Conservation (phyloP, 768 basidiomycete genomes). For the Auriscalpium orientale region DNA sequence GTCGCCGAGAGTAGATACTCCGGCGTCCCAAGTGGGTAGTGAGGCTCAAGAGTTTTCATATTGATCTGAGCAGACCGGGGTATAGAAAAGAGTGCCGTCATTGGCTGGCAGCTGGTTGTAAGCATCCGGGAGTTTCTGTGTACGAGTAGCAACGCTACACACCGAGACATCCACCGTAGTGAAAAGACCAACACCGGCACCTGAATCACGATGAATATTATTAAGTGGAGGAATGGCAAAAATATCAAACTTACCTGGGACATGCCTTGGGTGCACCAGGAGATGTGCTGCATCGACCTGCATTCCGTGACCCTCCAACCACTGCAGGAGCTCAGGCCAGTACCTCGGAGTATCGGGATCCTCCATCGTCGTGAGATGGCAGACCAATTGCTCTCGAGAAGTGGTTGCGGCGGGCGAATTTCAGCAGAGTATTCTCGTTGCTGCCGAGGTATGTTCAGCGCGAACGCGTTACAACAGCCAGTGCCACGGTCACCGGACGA, state of each 20-base stretch:
- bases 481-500: too few species aligned
- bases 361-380: too few species aligned
- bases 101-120: background rate
- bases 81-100: conserved; percentile 48
- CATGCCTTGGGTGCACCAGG: conserved; percentile 40
- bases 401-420: too few species aligned
- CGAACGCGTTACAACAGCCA: too few species aligned
- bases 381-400: too few species aligned
- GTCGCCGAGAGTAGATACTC: conserved; percentile 42
- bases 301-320: conserved; percentile 13
- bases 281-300: conserved; percentile 29
- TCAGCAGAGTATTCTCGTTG: too few species aligned
- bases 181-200: conserved; percentile 67
- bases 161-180: conserved; percentile 37
- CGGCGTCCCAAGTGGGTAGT: conserved; percentile 38
- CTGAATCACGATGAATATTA: conserved; percentile 23
- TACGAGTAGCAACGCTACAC: conserved; percentile 14
- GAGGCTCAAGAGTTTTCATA: conserved; percentile 50
- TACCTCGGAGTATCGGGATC: conserved; percentile 1
- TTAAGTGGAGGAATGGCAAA: background rate
- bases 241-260: conserved; percentile 35
- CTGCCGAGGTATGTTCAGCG: too few species aligned
- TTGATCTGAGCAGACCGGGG: conserved; percentile 72
- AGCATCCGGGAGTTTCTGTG: background rate
- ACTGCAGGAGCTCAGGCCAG: conserved; percentile 9